Evolutionary conservation across 2,329 filamentous ascomycete genomes (phyloP), one percentile per base, ranked within the genome.

Genomic region (Aureobasidium sp.): DNA sequence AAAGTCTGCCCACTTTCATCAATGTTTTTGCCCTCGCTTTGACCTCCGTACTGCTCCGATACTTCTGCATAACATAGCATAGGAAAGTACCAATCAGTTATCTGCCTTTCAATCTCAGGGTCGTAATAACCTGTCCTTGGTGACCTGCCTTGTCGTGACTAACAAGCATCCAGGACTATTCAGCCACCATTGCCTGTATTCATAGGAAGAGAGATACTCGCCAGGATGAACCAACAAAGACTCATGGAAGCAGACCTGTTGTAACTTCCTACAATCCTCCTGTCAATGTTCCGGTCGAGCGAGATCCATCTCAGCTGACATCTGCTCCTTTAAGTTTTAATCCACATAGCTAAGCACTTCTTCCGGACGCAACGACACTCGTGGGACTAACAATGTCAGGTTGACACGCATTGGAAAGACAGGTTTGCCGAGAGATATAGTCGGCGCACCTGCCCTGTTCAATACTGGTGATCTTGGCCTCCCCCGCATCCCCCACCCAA

Each of bases 401-500:
- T 19, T 11, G n/a, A 24, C n/a, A 27, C 5, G 12, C 40, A 4
- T 19, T 1, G 3, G 52, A 42, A 44, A 9, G 27, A 47, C 12
- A 60, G 47, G 57, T 60, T 8, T 52, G 2, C 47, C 57, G 57
- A 52, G 47, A 24, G 57, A 15, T 44, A 50, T 52, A 60, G 15
- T 60, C 57, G 57, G 57, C 47, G 45, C 47, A 60, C 57, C 31
- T 60, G 48, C 57, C 57, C 27, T 35, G 0, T 7, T 14, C n/a
- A 7, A 22, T 2, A 42, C 5, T n/a, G n/a, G 22, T 24, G 17
- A 11, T 52, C 47, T 47, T 17, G 9, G 33, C n/a, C 53, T 33
- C 24, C 57, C 47, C 57, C 57, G 27, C 57, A 44, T 29, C 24
- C 57, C 57, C 57, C 57, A 29, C 57, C 33, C 35, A 19, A 31